A percentile compares a stretch with the other conserved stretches of the same genome.
Conservation (phyloP, 495 filamentous ascomycete genomes). For the Penicillium ochrochloron region DNA sequence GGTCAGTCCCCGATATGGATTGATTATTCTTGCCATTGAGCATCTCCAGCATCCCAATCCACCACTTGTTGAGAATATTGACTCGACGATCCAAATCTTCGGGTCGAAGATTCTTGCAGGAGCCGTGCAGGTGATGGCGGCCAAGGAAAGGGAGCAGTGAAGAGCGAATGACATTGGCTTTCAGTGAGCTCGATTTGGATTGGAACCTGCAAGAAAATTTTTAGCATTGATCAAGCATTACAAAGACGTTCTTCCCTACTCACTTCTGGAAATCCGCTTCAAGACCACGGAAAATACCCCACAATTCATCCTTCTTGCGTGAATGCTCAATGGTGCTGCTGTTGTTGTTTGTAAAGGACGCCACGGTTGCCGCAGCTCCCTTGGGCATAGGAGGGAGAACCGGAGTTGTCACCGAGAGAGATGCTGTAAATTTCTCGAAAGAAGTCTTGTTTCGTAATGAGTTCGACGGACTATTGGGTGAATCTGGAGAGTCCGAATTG, state of each 20-base stretch:
- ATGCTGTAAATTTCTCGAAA: slow-evolving; percentile 58
- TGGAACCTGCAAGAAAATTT: slow-evolving; percentile 58
- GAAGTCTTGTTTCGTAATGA: slow-evolving; percentile 61
- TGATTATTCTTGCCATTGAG: slow-evolving; percentile 75
- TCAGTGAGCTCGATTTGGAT: slow-evolving; percentile 73
- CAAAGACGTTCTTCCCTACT: slow-evolving; percentile 18
- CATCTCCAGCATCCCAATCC: slow-evolving; percentile 87
- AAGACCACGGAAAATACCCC: slow-evolving; percentile 78
- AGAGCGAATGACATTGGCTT: slow-evolving; percentile 78
- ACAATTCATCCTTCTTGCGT: slow-evolving; percentile 83
- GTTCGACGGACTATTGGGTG: slow-evolving; percentile 52
- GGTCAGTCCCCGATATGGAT: slow-evolving; percentile 74
- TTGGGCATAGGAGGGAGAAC: slow-evolving; percentile 59
- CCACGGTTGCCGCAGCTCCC: slow-evolving; percentile 33
- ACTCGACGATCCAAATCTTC: slow-evolving; percentile 88
- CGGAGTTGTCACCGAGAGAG: slow-evolving; percentile 49
- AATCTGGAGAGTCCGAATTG: slow-evolving; percentile 44
- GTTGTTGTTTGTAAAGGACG: slow-evolving; percentile 45
- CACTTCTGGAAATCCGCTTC: slow-evolving; percentile 84
- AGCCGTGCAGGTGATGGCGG: slow-evolving; percentile 71
- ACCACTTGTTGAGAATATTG: slow-evolving; percentile 91
- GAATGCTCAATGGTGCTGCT: slow-evolving; percentile 39
- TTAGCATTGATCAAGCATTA: slow-evolving; percentile 12
- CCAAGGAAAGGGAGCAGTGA: slow-evolving; percentile 84
- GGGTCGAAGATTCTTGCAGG: slow-evolving; percentile 66